These are phyloP conservation scores for Chaetoscypha palmicola DNA, from an alignment of 2,329 filamentous ascomycete species.

Conservation along the genomic window DNA sequence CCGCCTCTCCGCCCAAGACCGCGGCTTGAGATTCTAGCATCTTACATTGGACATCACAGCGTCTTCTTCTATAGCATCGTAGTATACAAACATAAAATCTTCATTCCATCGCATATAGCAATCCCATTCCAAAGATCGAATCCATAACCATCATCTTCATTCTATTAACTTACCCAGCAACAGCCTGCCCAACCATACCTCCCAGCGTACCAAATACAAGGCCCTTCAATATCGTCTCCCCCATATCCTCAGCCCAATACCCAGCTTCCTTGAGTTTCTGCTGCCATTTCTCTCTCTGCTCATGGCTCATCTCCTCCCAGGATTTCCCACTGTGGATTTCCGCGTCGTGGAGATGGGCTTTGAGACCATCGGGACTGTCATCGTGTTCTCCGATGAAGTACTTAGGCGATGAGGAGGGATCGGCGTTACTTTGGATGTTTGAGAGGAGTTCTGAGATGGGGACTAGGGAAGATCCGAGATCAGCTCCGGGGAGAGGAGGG, in stretches of 20 bases:
- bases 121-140: background rate
- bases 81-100: background rate
- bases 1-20: too few relatives aligned
- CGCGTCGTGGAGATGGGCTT: constrained; percentile 24
- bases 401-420: background rate
- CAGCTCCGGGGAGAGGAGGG: constrained; percentile 1
- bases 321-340: constrained; percentile 21
- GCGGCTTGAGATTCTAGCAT: too few relatives aligned
- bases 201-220: constrained; percentile 30
- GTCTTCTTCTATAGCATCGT: too few relatives aligned
- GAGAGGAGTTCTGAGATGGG: constrained; percentile 16
- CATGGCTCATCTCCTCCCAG: constrained; percentile 27
- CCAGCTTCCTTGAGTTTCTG: constrained; percentile 28
- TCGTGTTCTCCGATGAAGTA: constrained; percentile 7
- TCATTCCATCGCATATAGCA: background rate
- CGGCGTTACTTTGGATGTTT: constrained; percentile 10
- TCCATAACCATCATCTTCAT: background rate
- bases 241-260: constrained; percentile 29
- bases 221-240: constrained; percentile 28
- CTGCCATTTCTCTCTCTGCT: constrained; percentile 28
- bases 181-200: constrained; percentile 25
- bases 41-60: too few relatives aligned
- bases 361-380: constrained; percentile 7
- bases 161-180: constrained; percentile 12
- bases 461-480: background rate